These are phyloP conservation scores for Alectoria sarmentosa DNA, from an alignment of 495 filamentous ascomycete species.

Conservation along the genomic window DNA sequence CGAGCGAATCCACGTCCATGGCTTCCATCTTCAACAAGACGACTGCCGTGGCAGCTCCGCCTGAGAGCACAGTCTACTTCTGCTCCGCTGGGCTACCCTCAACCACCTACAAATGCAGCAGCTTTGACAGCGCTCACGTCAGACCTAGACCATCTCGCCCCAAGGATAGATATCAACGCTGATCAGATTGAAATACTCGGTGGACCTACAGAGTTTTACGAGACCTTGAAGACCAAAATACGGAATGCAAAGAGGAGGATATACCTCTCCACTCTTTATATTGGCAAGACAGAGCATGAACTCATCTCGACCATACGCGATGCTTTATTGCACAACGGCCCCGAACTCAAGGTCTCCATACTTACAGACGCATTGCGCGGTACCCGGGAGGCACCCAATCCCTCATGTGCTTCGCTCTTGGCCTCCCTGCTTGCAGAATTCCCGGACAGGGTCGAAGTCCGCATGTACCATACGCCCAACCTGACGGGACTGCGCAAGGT, in stretches of 20 bases:
- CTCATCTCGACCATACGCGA: conserved; percentile 72
- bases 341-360: conserved; percentile 76
- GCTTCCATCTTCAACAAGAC: conserved; percentile 11
- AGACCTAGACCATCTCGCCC: conserved; percentile 84
- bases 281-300: conserved; percentile 90
- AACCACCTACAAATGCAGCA: background rate
- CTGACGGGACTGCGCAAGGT: conserved; percentile 80
- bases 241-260: conserved; percentile 66
- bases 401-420: conserved; percentile 86
- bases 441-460: conserved; percentile 77
- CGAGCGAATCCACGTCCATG: conserved; percentile 13
- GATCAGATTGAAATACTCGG: conserved; percentile 74
- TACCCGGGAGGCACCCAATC: conserved; percentile 79
- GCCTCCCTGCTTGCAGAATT: conserved; percentile 74
- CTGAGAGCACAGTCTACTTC: conserved; percentile 9
- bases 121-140: conserved; percentile 59
- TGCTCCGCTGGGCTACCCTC: background rate
- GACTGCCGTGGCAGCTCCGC: background rate
- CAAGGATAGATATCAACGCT: conserved; percentile 77
- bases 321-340: conserved; percentile 66
- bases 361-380: conserved; percentile 90
- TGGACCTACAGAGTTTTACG: conserved; percentile 78
- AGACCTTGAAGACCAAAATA: conserved; percentile 82
- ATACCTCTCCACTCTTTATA: conserved; percentile 91
- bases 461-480: conserved; percentile 98